Evolutionary conservation across 805 yeast species (phyloP), one percentile per base, ranked within the genome.

Genomic region (Saturnispora besseyi): DNA sequence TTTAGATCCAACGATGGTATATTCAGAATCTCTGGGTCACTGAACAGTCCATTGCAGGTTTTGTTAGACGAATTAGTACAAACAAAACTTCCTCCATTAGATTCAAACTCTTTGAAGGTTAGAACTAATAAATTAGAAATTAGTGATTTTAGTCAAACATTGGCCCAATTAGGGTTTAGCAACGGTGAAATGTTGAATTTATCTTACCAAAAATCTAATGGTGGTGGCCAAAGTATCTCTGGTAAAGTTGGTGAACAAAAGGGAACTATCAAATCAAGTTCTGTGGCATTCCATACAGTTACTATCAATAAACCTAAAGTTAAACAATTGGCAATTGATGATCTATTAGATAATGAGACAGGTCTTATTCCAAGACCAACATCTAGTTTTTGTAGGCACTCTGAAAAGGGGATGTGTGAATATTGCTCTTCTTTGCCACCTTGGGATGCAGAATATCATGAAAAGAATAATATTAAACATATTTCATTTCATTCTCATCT

Each of bases 321-420:
- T 4, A 65, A 66, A 36, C 93, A 87, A 62, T 68, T 81, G 32
- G 68, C 76, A 0, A 75, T 90, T 1, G 99, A 93, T 65, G 76
- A 76, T 45, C 63, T 62, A 10, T 71, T 90, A 32, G 90, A 84
- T 46, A 72, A 70, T 29, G 74, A 78, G 49, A 76, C 77, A 41
- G 99, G 99, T 0, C 69, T 84, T 49, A 87, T 93, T 50, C 66
- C 74, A 29, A 75, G 99, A 32, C 66, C 71, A 34, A 74, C 71
- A 54, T 77, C 87, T 1, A 58, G 64, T 2, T 69, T 89, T 53
- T 91, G 99, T 66, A 78, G 82, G 52, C 99, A 93, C 63, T 85
- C 91, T 3, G 91, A 82, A 36, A 84, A 83, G 58, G 99, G 98
- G 2, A 93, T 93, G 98, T 93, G 99, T 66, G 99, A 93, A 61